These are phyloP conservation scores for Globisporangium emineosum DNA, from an alignment of 352 stramenopile species.

Conservation along the genomic window DNA sequence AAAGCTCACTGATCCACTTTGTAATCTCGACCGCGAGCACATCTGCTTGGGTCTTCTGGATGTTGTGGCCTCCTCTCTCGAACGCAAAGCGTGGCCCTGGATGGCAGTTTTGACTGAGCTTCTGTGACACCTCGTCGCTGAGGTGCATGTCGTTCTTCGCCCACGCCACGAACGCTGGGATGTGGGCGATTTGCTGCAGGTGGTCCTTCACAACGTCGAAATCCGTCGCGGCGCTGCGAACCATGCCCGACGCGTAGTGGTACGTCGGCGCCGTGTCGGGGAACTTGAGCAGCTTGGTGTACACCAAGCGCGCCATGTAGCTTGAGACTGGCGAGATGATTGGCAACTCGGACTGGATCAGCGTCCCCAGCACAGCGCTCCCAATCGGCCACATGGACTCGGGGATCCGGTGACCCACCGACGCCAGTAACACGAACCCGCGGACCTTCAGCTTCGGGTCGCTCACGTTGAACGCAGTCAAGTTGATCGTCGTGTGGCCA, in stretches of 20 bases:
- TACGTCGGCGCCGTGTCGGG: slow-evolving; percentile 30
- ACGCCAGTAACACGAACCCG: slow-evolving; percentile 18
- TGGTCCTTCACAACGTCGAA: slow-evolving; percentile 37
- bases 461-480: slow-evolving; percentile 27
- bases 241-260: slow-evolving; percentile 57
- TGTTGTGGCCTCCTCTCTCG: slow-evolving; percentile 54
- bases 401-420: slow-evolving; percentile 1
- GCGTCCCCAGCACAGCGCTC: slow-evolving; percentile 2
- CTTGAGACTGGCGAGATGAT: neutral
- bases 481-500: slow-evolving; percentile 28
- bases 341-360: slow-evolving; percentile 8
- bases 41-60: slow-evolving; percentile 63
- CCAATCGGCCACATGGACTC: slow-evolving; percentile 10
- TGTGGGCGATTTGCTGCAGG: slow-evolving; percentile 22
- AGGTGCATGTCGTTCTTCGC: slow-evolving; percentile 41
- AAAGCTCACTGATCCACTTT: slow-evolving; percentile 7
- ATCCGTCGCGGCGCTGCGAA: slow-evolving; percentile 44
- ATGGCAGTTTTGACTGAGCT: slow-evolving; percentile 20
- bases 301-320: slow-evolving; percentile 21
- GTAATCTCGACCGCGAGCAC: slow-evolving; percentile 6
- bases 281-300: slow-evolving; percentile 47
- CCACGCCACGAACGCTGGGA: slow-evolving; percentile 53
- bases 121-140: slow-evolving; percentile 3
- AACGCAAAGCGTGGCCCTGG: slow-evolving; percentile 43
- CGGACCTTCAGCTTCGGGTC: slow-evolving; percentile 8